phyloP scores from a whole-genome alignment of 1,284 basidiomycete genomes.

The Amylostereum areolatum region DNA sequence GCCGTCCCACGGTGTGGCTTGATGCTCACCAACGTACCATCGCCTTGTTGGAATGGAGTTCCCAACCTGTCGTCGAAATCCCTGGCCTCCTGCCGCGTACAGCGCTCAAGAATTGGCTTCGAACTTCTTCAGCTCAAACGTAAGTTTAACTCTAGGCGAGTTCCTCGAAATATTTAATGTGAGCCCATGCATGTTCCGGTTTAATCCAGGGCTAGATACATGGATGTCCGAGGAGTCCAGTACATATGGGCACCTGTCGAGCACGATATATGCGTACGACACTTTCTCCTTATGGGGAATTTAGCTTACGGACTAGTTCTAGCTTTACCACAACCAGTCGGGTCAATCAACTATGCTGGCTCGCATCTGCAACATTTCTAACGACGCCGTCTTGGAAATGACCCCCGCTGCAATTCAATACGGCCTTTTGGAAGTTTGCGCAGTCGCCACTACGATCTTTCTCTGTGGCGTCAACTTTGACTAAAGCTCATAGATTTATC shows the following conservation, averaged over 20 bases:
- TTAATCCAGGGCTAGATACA: constrained; percentile 31
- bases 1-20: constrained; percentile 50
- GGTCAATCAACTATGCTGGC: constrained; percentile 24
- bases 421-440: constrained; percentile 25
- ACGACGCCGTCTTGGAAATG: constrained; percentile 25
- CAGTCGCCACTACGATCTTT: constrained; percentile 30
- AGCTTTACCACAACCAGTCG: constrained; percentile 26
- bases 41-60: constrained; percentile 56
- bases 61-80: constrained; percentile 48
- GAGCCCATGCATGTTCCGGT: not conserved
- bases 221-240: constrained; percentile 33
- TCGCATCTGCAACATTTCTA: constrained; percentile 21
- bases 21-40: constrained; percentile 41
- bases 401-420: constrained; percentile 25
- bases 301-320: not conserved
- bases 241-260: constrained; percentile 39
- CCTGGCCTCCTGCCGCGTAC: constrained; percentile 43
- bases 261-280: constrained; percentile 34
- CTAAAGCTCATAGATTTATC: constrained; percentile 10
- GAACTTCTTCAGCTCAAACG: constrained; percentile 45
- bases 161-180: not conserved
- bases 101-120: constrained; percentile 48
- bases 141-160: constrained; percentile 22
- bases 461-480: constrained; percentile 30
- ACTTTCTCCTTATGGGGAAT: not conserved